Conservation (phyloP, 2,329 filamentous ascomycete genomes). For the Mariannaea elegans region DNA sequence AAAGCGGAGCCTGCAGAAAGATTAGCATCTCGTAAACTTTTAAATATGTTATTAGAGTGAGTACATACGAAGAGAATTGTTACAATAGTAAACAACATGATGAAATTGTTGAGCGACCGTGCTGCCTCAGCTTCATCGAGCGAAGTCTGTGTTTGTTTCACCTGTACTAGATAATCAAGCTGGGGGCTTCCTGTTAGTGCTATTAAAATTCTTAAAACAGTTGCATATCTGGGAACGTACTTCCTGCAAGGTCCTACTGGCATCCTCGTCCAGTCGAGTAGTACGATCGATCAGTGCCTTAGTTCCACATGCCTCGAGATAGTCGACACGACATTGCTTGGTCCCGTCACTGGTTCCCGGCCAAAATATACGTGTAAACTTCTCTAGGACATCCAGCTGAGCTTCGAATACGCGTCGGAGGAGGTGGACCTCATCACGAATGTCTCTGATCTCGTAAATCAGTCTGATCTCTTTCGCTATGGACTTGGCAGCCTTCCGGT, state of each 20-base stretch:
- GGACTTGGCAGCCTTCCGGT: neutral
- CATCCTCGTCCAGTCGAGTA: slow-evolving; percentile 1
- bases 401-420: slow-evolving; percentile 20
- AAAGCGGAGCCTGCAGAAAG: slow-evolving; percentile 20
- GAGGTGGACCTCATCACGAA: slow-evolving; percentile 23
- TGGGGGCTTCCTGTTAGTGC: neutral
- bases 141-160: slow-evolving; percentile 25
- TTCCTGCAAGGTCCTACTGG: slow-evolving; percentile 5
- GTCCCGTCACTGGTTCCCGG: neutral
- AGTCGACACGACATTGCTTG: neutral
- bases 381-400: slow-evolving; percentile 17
- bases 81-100: slow-evolving; percentile 23
- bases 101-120: slow-evolving; percentile 18
- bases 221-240: neutral
- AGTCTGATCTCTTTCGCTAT: slow-evolving; percentile 3
- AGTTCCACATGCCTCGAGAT: slow-evolving; percentile 12
- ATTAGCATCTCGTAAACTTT: neutral
- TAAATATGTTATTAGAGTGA: neutral
- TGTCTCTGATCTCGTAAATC: slow-evolving; percentile 19
- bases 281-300: slow-evolving; percentile 6
- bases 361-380: slow-evolving; percentile 23
- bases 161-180: slow-evolving; percentile 20
- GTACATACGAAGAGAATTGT: slow-evolving; percentile 27
- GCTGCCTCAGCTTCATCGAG: slow-evolving; percentile 24
- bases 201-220: neutral